Evolutionary conservation across 192 early-diverging fungal genomes (phyloP).

Genomic region (Backusella tuberculispora): DNA sequence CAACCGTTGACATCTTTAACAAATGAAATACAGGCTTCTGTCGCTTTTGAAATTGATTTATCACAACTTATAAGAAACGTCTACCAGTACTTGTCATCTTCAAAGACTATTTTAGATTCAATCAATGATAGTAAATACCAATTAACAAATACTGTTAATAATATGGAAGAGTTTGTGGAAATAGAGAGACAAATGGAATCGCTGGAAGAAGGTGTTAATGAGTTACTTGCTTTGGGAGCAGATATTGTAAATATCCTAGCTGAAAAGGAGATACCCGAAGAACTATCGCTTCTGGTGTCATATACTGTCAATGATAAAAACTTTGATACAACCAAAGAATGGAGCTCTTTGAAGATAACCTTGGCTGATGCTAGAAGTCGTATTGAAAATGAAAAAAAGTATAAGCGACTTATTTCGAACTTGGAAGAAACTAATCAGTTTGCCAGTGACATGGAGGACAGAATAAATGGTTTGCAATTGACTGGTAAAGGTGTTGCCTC

Average conservation of each 20-base stretch:
- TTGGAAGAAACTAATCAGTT: conserved; percentile 29
- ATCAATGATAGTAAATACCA: neutral
- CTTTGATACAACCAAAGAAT: conserved; percentile 25
- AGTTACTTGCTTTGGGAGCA: neutral
- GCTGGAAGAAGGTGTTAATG: conserved; percentile 1
- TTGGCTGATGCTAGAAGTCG: conserved; percentile 21
- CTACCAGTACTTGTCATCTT: neutral
- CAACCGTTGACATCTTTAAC: neutral
- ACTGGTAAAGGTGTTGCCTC: conserved; percentile 17
- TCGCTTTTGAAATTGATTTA: conserved; percentile 4
- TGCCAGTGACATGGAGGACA: conserved; percentile 25
- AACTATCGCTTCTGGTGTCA: neutral
- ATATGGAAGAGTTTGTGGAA: neutral
- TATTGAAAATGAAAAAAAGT: conserved; percentile 23
- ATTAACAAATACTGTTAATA: neutral
- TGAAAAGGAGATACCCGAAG: neutral
- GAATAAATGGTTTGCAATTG: conserved; percentile 29
- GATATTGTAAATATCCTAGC: neutral
- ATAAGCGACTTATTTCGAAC: conserved; percentile 11
- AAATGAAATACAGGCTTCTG: neutral
- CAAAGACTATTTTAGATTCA: neutral
- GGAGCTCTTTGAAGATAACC: conserved; percentile 31
- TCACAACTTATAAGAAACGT: neutral
- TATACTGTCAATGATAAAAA: neutral
- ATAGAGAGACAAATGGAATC: neutral